These are phyloP conservation scores for Paecilomyces dactylethromorphus DNA, from an alignment of 2,329 filamentous ascomycete genomes.

Conservation along the genomic window DNA sequence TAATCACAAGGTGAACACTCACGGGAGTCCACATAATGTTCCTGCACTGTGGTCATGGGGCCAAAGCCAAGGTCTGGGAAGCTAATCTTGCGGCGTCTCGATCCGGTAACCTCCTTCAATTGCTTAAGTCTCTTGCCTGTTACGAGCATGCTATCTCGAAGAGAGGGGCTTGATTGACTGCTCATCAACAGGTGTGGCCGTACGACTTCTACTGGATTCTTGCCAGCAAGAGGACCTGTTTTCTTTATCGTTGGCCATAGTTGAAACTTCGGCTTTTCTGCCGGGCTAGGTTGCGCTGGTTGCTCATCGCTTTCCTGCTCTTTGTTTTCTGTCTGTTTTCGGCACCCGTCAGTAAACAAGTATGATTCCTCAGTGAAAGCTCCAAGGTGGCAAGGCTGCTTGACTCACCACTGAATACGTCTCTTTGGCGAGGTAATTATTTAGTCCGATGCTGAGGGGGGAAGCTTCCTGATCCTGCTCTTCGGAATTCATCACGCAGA, in stretches of 20 bases:
- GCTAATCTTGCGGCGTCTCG: constrained; percentile 12
- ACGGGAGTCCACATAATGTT: constrained; percentile 19
- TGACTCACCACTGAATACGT: constrained; percentile 14
- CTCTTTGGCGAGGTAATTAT: constrained; percentile 17
- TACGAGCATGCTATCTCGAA: constrained; percentile 1
- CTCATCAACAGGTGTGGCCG: neutral
- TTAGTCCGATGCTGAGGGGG: constrained; percentile 13
- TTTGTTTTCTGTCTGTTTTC: neutral
- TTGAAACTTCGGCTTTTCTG: constrained; percentile 14
- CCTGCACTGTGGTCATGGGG: constrained; percentile 12
- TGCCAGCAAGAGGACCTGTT: constrained; percentile 2
- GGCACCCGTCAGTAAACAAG: neutral
- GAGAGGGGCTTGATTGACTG: constrained; percentile 5
- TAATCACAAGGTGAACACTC: constrained; percentile 5
- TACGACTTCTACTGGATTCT: neutral
- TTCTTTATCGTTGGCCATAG: constrained; percentile 17
- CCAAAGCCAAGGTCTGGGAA: constrained; percentile 11
- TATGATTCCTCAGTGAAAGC: neutral
- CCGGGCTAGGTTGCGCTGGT: constrained; percentile 5
- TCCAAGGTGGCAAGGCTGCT: neutral
- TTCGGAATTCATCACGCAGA: neutral
- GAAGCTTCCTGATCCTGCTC: neutral
- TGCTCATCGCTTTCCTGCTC: neutral
- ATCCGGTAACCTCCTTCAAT: constrained; percentile 7
- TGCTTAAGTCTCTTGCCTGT: constrained; percentile 5